phyloP scores from a whole-genome alignment of 805 yeast genomes.

The Starmerella vaccinii region DNA sequence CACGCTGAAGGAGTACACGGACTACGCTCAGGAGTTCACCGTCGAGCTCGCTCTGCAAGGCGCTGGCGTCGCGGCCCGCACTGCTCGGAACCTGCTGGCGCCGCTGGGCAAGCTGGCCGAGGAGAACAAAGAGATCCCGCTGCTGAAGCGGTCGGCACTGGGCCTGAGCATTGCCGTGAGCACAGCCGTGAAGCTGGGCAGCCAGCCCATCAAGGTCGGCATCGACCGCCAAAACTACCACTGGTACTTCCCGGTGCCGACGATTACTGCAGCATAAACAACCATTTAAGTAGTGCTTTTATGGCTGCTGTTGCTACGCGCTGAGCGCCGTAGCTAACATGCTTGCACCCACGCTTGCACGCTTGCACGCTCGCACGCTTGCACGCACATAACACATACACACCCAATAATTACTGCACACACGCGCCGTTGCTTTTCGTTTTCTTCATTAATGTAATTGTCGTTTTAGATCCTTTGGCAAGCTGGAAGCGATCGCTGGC shows the following conservation, averaged over 20 bases:
- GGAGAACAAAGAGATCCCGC: constrained; percentile 20
- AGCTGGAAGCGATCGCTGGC: too few relatives aligned
- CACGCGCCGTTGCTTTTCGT: too few relatives aligned
- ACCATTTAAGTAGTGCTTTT: background rate
- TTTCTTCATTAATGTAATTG: too few relatives aligned
- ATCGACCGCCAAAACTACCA: constrained; percentile 35
- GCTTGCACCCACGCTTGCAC: too few relatives aligned
- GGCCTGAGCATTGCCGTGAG: constrained; percentile 22
- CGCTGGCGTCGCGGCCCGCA: constrained; percentile 21
- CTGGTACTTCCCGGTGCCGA: constrained; percentile 39
- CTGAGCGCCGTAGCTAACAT: too few relatives aligned
- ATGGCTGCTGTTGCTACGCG: too few relatives aligned
- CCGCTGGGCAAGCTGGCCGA: constrained; percentile 19
- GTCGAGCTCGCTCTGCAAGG: constrained; percentile 23
- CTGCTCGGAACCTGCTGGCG: constrained; percentile 16
- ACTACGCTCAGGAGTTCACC: constrained; percentile 18
- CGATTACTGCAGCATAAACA: background rate
- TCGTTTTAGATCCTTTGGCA: too few relatives aligned
- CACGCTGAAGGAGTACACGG: constrained; percentile 32
- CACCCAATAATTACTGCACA: too few relatives aligned
- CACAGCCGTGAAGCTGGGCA: constrained; percentile 9
- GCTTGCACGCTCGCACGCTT: too few relatives aligned
- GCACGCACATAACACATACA: too few relatives aligned
- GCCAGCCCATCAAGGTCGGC: constrained; percentile 16
- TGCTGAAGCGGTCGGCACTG: constrained; percentile 22